Percentiles rank a stretch among this genome's conserved stretches.
Conservation (phyloP, 1,139 yeast genomes). For the Debaryomyces coudertii region DNA sequence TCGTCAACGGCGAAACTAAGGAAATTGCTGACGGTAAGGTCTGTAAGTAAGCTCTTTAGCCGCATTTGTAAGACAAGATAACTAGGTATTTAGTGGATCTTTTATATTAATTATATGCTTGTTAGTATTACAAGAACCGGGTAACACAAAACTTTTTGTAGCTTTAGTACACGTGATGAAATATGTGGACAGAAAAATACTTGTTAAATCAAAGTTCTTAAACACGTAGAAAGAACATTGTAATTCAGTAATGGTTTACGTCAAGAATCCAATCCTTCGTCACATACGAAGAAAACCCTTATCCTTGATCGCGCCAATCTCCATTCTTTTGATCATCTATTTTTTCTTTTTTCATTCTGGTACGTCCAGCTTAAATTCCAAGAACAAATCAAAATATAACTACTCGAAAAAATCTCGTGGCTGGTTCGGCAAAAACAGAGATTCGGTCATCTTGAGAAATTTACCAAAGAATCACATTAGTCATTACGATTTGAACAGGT, state of each 20-base stretch:
- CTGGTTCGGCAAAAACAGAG: conserved; percentile 50
- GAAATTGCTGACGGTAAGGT: conserved; percentile 59
- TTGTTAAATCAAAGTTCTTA: background rate
- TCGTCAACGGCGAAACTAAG: conserved; percentile 45
- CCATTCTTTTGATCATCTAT: conserved; percentile 44
- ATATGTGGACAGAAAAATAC: conserved; percentile 3
- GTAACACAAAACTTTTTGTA: conserved; percentile 2
- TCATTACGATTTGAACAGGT: conserved; percentile 79
- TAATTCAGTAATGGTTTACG: conserved; percentile 14
- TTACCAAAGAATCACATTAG: conserved; percentile 78
- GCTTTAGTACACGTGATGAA: conserved; percentile 2
- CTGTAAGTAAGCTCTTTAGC: conserved; percentile 38
- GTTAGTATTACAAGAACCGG: conserved; percentile 1
- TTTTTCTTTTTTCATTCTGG: conserved; percentile 43
- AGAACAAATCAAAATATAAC: conserved; percentile 39
- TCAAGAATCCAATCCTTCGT: conserved; percentile 43
- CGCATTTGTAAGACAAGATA: background rate
- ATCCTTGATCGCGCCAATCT: conserved; percentile 48
- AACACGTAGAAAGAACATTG: background rate
- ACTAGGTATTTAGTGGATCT: background rate
- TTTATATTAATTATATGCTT: background rate
- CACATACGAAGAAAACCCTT: conserved; percentile 65
- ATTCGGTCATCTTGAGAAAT: conserved; percentile 57
- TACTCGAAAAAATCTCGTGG: conserved; percentile 54
- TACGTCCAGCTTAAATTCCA: conserved; percentile 18